Conservation (phyloP, 2,329 filamentous ascomycete species). For the Arthroderma sp. region DNA sequence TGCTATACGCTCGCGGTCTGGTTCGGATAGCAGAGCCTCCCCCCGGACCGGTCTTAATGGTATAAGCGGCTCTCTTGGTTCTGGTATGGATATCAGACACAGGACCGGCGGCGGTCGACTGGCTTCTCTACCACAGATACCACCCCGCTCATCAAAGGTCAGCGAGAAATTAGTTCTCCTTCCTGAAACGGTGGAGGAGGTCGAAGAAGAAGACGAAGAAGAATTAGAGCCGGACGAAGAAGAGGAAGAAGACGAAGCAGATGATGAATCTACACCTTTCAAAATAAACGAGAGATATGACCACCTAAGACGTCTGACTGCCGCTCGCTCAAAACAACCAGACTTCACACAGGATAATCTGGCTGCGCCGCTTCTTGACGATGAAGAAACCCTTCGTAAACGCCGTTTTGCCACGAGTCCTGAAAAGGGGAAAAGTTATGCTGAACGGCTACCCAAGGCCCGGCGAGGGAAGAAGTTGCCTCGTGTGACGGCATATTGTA, state of each 20-base stretch:
- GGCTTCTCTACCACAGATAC: constrained; percentile 49
- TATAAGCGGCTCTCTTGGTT: neutral
- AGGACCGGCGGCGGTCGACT: constrained; percentile 36
- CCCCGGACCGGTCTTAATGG: neutral
- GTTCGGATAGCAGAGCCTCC: neutral
- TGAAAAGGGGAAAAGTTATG: constrained; percentile 71
- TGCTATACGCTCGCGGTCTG: constrained; percentile 18
- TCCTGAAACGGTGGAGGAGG: constrained; percentile 59
- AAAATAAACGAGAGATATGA: constrained; percentile 21
- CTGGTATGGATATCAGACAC: constrained; percentile 10
- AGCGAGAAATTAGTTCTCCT: constrained; percentile 94
- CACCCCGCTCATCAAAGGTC: constrained; percentile 80
- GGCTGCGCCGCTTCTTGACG: constrained; percentile 38
- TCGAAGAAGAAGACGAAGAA: constrained; percentile 39
- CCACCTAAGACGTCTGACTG: constrained; percentile 25
- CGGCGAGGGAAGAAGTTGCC: constrained; percentile 78
- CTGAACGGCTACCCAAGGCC: constrained; percentile 80
- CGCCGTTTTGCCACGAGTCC: constrained; percentile 26
- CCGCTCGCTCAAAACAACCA: constrained; percentile 29
- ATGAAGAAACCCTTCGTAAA: constrained; percentile 53
- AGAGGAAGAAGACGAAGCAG: constrained; percentile 18
- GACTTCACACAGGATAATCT: constrained; percentile 48
- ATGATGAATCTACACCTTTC: constrained; percentile 11
- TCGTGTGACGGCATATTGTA: constrained; percentile 89
- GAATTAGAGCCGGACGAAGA: constrained; percentile 18